Evolutionary conservation across 2,329 filamentous ascomycete genomes (phyloP), one percentile per base, ranked within the genome.

Genomic region (Pyricularia sp.): DNA sequence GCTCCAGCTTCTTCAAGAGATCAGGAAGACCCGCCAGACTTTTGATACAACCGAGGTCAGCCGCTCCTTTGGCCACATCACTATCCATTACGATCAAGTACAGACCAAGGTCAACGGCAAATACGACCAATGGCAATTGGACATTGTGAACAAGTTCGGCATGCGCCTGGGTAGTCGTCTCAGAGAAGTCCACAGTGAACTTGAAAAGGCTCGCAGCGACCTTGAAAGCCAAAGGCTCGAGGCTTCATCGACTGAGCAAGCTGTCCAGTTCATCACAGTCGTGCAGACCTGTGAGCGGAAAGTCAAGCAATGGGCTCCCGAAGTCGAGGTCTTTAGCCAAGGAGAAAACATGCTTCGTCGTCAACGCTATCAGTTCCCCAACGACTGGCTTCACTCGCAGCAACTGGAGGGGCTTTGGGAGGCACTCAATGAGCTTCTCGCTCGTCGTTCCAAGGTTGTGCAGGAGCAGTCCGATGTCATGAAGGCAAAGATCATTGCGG

Each of bases 71-170:
- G 94, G 94, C 4, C 93, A 96, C 75, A 87, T 97, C 64, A 91
- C 89, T 4, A 92, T 99, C 72, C 93, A 99, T 74, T 99, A 99
- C 72, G 94, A 97, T 71, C 96, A 99, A 75, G 94, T 99, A 0
- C 96, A 99, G 76, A 91, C 93, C 65, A 97, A 96, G 76, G 94
- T 99, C 75, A 99, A 97, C 72, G 91, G 92, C 71, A 99, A 97
- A 75, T 99, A 99, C 73, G 96, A 99, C 73, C 93, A 97, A 75
- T 99, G 96, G 94, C 94, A 99, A 75, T 91, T 97, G 71, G 94
- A 99, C 69, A 96, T 99, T 65, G 81, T 97, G 49, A 85, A 90
- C 70, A 96, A 96, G 74, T 99, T 99, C 76, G 94, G 92, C 49
- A 84, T 84, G 65, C 91, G 94, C 65, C 88, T 99, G 60, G 91